A percentile compares a stretch with the other conserved stretches of the same genome.
phyloP scores from a whole-genome alignment of 768 basidiomycete species.

The Kwoniella mangroviensis region DNA sequence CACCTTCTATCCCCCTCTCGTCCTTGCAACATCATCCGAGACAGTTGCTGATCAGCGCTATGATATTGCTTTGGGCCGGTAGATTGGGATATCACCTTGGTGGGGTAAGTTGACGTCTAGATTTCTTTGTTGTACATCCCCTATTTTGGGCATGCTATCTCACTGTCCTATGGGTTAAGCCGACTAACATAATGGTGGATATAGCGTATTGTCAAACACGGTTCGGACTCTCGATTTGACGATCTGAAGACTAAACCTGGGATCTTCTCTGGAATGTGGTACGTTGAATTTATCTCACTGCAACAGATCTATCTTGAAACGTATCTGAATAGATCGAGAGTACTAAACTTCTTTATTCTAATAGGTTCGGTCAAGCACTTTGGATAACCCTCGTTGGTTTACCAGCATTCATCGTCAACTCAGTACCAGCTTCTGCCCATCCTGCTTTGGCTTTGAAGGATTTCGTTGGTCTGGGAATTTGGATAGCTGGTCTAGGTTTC shows the following conservation, averaged over 20 bases:
- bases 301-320: background rate
- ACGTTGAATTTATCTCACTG: slow-evolving; percentile 61
- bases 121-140: too few relatives aligned
- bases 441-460: slow-evolving; percentile 66
- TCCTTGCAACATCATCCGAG: slow-evolving; percentile 58
- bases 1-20: slow-evolving; percentile 52
- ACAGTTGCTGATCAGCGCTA: slow-evolving; percentile 67
- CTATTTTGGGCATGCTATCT: too few relatives aligned
- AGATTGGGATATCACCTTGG: slow-evolving; percentile 70
- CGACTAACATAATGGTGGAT: background rate
- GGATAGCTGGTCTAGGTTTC: slow-evolving; percentile 65
- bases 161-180: too few relatives aligned
- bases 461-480: slow-evolving; percentile 65
- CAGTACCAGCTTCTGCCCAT: slow-evolving; percentile 63
- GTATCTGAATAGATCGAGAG: background rate
- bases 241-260: slow-evolving; percentile 63
- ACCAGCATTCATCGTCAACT: slow-evolving; percentile 68
- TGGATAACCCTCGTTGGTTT: slow-evolving; percentile 74
- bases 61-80: slow-evolving; percentile 66
- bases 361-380: slow-evolving; percentile 59
- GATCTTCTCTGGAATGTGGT: slow-evolving; percentile 68
- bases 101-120: slow-evolving; percentile 57
- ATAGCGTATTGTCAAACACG: slow-evolving; percentile 63
- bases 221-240: slow-evolving; percentile 71
- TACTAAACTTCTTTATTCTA: background rate